Conservation (phyloP, 2,329 filamentous ascomycete genomes). For the Aureobasidium sp. region DNA sequence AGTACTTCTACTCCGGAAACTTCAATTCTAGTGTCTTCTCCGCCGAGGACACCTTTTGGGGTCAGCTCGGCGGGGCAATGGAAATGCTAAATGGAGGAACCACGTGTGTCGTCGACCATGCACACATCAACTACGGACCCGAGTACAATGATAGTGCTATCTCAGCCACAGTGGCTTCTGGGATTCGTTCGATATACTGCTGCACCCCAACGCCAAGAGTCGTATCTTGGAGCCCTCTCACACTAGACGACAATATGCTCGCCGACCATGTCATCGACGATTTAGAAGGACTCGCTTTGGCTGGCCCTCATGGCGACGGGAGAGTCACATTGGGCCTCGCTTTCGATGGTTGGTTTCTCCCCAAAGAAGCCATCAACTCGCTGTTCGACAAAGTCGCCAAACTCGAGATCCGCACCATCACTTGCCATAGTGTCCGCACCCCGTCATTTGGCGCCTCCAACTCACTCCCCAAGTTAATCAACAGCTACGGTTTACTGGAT, state of each 20-base stretch:
- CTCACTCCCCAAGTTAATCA: background rate
- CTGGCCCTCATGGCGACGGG: constrained; percentile 27
- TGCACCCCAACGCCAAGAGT: constrained; percentile 24
- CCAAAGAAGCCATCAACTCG: constrained; percentile 31
- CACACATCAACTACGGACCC: constrained; percentile 28
- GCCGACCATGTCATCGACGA: constrained; percentile 34
- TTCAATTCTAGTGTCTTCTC: constrained; percentile 31
- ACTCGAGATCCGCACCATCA: background rate
- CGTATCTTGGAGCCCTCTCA: background rate
- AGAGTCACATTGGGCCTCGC: constrained; percentile 39
- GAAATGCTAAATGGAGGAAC: constrained; percentile 38
- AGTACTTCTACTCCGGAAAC: constrained; percentile 33
- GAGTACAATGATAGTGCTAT: constrained; percentile 31
- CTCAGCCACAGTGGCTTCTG: constrained; percentile 37
- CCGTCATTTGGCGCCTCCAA: background rate
- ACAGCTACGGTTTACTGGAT: background rate
- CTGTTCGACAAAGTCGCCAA: background rate
- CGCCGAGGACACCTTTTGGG: constrained; percentile 42
- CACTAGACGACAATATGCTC: constrained; percentile 21
- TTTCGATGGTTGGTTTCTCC: constrained; percentile 38
- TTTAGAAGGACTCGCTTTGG: constrained; percentile 30
- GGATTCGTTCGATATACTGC: constrained; percentile 42
- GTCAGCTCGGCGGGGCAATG: constrained; percentile 35
- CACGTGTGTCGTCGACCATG: constrained; percentile 36
- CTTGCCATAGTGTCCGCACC: background rate